These are phyloP conservation scores for Brassica rapa DNA, from an alignment of 345 rosid genomes.

Conservation along the genomic window DNA sequence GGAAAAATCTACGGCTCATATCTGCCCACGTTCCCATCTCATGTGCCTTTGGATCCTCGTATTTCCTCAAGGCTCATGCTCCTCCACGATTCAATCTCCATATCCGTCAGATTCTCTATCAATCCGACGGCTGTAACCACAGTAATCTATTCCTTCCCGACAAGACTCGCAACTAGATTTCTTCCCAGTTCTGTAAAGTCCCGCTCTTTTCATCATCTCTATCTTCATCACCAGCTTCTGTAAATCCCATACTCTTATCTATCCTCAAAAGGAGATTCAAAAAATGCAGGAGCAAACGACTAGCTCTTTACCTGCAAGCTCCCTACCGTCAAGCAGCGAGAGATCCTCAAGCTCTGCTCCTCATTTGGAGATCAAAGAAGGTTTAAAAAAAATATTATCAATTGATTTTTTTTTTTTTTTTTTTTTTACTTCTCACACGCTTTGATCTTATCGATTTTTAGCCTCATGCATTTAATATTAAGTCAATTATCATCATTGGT, in stretches of 20 bases:
- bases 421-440: background rate
- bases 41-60: constrained; percentile 47
- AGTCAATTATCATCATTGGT: background rate
- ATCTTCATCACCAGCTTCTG: background rate
- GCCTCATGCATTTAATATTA: background rate
- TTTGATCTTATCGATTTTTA: background rate
- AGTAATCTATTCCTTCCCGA: constrained; percentile 2
- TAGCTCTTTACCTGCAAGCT: constrained; percentile 73
- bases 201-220: constrained; percentile 46
- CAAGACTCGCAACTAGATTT: background rate
- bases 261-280: constrained; percentile 2
- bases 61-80: constrained; percentile 42
- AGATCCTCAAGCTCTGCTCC: constrained; percentile 88
- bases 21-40: constrained; percentile 45
- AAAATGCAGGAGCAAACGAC: constrained; percentile 77
- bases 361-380: constrained; percentile 80
- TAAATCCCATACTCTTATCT: background rate
- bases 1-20: background rate
- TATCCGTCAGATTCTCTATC: constrained; percentile 30
- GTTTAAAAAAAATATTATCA: constrained; percentile 9
- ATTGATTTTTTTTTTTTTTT: background rate
- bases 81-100: constrained; percentile 43
- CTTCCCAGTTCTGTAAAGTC: constrained; percentile 30
- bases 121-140: constrained; percentile 39
- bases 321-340: constrained; percentile 85